These are phyloP conservation scores for Cucurbitaria berberidis DNA, from an alignment of 2,329 filamentous ascomycete species.

Conservation along the genomic window DNA sequence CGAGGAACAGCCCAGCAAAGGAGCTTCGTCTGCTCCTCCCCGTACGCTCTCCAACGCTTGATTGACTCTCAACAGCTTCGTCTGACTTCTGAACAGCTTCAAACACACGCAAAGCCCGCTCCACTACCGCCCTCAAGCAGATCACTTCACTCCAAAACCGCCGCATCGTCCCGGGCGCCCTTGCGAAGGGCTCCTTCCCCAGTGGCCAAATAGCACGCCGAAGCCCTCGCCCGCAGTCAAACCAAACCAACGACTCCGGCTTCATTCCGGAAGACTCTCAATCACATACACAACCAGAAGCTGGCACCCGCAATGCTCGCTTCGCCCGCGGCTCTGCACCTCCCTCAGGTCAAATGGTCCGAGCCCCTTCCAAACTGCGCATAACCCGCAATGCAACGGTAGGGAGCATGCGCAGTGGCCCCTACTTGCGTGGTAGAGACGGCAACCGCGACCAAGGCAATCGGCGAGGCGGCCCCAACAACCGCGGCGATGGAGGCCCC, in stretches of 20 bases:
- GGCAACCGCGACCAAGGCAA: constrained; percentile 10
- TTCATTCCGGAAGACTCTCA: constrained; percentile 6
- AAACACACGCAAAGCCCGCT: constrained; percentile 33
- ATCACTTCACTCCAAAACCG: constrained; percentile 32
- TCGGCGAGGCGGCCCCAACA: constrained; percentile 5
- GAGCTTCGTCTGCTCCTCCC: constrained; percentile 20
- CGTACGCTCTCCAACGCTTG: constrained; percentile 22
- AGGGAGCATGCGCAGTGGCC: constrained; percentile 21
- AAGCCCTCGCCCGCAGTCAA: neutral
- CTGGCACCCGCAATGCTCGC: constrained; percentile 9
- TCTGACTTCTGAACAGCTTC: constrained; percentile 19
- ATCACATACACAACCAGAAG: constrained; percentile 6
- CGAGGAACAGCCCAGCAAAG: constrained; percentile 29
- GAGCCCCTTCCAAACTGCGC: constrained; percentile 37
- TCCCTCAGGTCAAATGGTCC: constrained; percentile 37
- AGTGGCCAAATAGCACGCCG: constrained; percentile 22
- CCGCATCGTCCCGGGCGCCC: constrained; percentile 24
- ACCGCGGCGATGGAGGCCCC: constrained; percentile 19
- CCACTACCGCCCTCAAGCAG: constrained; percentile 31
- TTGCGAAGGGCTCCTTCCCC: constrained; percentile 29
- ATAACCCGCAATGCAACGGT: constrained; percentile 18
- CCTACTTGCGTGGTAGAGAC: constrained; percentile 35
- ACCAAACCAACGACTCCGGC: constrained; percentile 5
- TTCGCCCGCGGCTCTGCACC: constrained; percentile 16
- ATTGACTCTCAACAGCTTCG: neutral